Percentiles rank a stretch among this genome's conserved stretches.
Conservation (phyloP, 2,329 filamentous ascomycete species). For the Cladophialophora yegresii region DNA sequence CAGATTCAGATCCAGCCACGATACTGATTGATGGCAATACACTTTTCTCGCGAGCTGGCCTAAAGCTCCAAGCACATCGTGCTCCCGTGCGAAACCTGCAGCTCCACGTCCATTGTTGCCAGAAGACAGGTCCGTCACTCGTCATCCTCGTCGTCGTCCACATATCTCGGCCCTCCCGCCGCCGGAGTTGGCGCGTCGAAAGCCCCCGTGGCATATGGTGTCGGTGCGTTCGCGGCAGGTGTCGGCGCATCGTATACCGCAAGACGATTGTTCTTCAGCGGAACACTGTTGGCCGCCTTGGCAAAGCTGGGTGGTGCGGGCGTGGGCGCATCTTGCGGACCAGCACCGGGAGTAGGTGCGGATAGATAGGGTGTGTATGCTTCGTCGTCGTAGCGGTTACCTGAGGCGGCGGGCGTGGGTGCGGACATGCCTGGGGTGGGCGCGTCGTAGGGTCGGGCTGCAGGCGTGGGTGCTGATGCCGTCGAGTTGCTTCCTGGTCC, state of each 20-base stretch:
- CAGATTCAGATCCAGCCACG: not conserved
- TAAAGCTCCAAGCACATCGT: not conserved
- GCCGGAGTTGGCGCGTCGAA: slow-evolving; percentile 54
- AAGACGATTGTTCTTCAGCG: slow-evolving; percentile 31
- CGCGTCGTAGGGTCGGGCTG: slow-evolving; percentile 63
- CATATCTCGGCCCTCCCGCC: slow-evolving; percentile 36
- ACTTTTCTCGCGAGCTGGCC: not conserved
- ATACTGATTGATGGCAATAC: not conserved
- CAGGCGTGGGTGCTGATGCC: slow-evolving; percentile 39
- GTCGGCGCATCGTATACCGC: slow-evolving; percentile 36
- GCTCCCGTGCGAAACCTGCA: not conserved
- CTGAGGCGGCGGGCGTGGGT: slow-evolving; percentile 68
- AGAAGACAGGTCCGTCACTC: slow-evolving; percentile 14
- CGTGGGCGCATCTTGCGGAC: slow-evolving; percentile 52
- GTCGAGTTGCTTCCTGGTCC: slow-evolving; percentile 32
- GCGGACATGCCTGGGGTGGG: slow-evolving; percentile 69
- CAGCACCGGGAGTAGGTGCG: slow-evolving; percentile 50
- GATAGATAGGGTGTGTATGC: slow-evolving; percentile 52
- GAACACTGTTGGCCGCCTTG: slow-evolving; percentile 35
- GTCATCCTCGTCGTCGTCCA: slow-evolving; percentile 37
- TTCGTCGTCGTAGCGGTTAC: slow-evolving; percentile 45
- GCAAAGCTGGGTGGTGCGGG: slow-evolving; percentile 44
- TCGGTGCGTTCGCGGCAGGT: slow-evolving; percentile 53
- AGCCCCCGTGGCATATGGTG: slow-evolving; percentile 52
- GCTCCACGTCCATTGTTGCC: not conserved